phyloP scores from a whole-genome alignment of 1,139 yeast genomes.

The Yamadazyma spencermartinsiae region DNA sequence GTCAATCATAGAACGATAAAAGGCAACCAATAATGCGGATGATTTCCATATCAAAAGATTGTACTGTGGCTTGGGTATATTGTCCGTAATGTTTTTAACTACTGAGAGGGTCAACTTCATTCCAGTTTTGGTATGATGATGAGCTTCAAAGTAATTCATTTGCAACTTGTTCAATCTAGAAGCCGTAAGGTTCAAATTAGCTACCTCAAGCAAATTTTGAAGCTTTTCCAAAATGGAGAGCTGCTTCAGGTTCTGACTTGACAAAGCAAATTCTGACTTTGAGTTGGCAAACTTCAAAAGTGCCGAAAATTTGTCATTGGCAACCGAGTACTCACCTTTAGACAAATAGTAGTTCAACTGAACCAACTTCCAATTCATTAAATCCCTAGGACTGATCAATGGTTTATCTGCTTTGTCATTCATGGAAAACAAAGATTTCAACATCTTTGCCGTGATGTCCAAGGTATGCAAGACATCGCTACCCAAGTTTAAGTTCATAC shows the following conservation, averaged over 20 bases:
- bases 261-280: slow-evolving; percentile 30
- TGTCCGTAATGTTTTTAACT: slow-evolving; percentile 31
- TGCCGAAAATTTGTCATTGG: slow-evolving; percentile 24
- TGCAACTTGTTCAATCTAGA: slow-evolving; percentile 21
- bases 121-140: slow-evolving; percentile 34
- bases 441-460: slow-evolving; percentile 6
- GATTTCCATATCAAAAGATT: slow-evolving; percentile 38
- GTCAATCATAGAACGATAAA: slow-evolving; percentile 37
- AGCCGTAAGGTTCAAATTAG: slow-evolving; percentile 34
- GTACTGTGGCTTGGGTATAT: slow-evolving; percentile 20
- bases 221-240: slow-evolving; percentile 27
- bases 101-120: slow-evolving; percentile 45
- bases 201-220: slow-evolving; percentile 33
- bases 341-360: slow-evolving; percentile 29
- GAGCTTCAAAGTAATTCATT: slow-evolving; percentile 24
- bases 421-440: slow-evolving; percentile 3
- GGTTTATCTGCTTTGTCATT: not conserved
- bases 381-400: slow-evolving; percentile 12
- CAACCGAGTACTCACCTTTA: slow-evolving; percentile 16
- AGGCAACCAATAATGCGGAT: slow-evolving; percentile 28
- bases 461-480: slow-evolving; percentile 12
- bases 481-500: slow-evolving; percentile 2
- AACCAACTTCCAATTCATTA: slow-evolving; percentile 29
- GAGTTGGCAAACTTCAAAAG: slow-evolving; percentile 25
- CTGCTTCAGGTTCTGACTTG: slow-evolving; percentile 11